Percentiles rank a stretch among this genome's conserved stretches.
These are phyloP conservation scores for Fusarium penzigii DNA, from an alignment of 2,329 filamentous ascomycete genomes.

Conservation along the genomic window DNA sequence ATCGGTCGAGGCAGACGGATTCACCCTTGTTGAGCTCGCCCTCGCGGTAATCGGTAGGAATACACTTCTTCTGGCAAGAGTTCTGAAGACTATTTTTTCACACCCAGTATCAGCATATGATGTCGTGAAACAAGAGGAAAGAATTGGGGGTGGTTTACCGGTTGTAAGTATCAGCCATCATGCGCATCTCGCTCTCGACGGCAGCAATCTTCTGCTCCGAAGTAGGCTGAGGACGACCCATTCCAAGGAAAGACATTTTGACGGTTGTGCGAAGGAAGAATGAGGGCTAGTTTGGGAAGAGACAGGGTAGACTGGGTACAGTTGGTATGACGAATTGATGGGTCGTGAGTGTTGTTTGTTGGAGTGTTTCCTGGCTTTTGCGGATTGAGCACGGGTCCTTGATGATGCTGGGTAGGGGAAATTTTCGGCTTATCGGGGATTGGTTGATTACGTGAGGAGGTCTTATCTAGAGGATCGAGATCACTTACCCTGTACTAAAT, in stretches of 20 bases:
- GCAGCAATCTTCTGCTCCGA: slow-evolving; percentile 97
- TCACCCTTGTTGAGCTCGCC: slow-evolving; percentile 98
- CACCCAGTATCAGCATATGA: background rate
- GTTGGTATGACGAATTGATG: slow-evolving; percentile 3
- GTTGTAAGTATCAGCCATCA: slow-evolving; percentile 97
- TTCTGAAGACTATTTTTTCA: slow-evolving; percentile 66
- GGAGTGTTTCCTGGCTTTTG: slow-evolving; percentile 7
- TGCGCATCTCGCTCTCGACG: slow-evolving; percentile 96
- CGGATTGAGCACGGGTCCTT: slow-evolving; percentile 2
- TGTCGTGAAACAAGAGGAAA: background rate
- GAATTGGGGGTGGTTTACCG: slow-evolving; percentile 58
- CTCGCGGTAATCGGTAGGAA: slow-evolving; percentile 91
- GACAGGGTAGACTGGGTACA: slow-evolving; percentile 1
- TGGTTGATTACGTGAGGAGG: slow-evolving; percentile 27
- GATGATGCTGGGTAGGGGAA: slow-evolving; percentile 18
- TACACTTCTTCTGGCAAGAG: slow-evolving; percentile 91
- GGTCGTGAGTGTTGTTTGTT: slow-evolving; percentile 11
- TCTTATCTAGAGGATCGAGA: background rate
- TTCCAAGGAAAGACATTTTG: slow-evolving; percentile 48
- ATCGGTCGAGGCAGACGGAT: slow-evolving; percentile 96
- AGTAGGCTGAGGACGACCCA: slow-evolving; percentile 74
- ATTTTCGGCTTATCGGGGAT: slow-evolving; percentile 28
- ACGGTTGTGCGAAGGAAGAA: slow-evolving; percentile 13
- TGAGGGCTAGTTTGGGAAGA: background rate
- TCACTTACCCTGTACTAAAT: slow-evolving; percentile 20